Percentiles rank a stretch among this genome's conserved stretches.
phyloP scores from a whole-genome alignment of 2,329 filamentous ascomycete species.

The Penicillium sp. region DNA sequence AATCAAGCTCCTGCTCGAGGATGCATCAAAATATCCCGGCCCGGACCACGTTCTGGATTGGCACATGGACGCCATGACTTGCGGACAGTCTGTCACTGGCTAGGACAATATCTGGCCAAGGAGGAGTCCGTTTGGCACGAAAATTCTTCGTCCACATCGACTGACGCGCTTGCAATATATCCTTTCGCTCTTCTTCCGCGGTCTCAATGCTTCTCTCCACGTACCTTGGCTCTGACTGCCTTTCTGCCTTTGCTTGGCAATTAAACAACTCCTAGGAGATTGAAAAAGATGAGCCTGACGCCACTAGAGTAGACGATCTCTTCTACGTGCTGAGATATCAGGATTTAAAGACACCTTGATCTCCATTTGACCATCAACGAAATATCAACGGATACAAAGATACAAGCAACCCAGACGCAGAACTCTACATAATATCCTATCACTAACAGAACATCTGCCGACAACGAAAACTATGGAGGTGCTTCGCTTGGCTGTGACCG shows the following conservation, averaged over 20 bases:
- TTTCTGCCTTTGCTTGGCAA: conserved; percentile 9
- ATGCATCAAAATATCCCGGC: conserved; percentile 2
- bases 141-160: background rate
- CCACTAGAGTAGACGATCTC: background rate
- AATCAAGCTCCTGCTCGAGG: conserved; percentile 7
- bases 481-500: conserved; percentile 28
- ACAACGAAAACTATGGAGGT: conserved; percentile 4
- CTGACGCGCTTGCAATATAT: conserved; percentile 9
- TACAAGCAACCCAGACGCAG: background rate
- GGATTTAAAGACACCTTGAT: conserved; percentile 4
- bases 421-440: background rate
- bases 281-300: background rate
- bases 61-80: conserved; percentile 1
- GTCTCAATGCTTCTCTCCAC: conserved; percentile 1
- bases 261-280: conserved; percentile 14
- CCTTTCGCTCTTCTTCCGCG: background rate
- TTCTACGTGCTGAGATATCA: background rate
- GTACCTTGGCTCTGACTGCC: background rate
- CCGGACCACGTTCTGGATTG: background rate
- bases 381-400: background rate
- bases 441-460: background rate
- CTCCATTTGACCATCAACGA: background rate
- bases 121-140: background rate
- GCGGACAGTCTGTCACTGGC: background rate
- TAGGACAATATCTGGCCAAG: background rate